Evolutionary conservation across 2,329 filamentous ascomycete species (phyloP), one percentile per base, ranked within the genome.

Genomic region (Botrytis aclada): DNA sequence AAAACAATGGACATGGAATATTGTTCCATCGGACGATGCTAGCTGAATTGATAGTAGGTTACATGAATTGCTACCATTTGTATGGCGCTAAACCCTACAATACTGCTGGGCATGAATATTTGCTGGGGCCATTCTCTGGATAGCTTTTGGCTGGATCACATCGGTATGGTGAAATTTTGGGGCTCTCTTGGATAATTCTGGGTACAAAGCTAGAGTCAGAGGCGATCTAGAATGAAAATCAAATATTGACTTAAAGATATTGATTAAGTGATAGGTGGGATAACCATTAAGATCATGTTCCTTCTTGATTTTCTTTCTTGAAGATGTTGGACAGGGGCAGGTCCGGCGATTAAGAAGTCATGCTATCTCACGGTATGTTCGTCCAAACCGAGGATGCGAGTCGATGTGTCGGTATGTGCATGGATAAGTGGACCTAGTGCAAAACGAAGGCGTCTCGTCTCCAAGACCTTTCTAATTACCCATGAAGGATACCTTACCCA

Each of bases 181-280:
- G n/a, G 4, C 16, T 64, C 20, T 18, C 61, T 45, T 5, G n/a
- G 18, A 41, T 41, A 12, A 1, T 37, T 16, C 29, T 8, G 20
- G 34, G 12, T 9, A 20, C 51, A 20, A 16, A 10, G 14, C 8
- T 16, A 20, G 16, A 41, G 18, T 67, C 34, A n/a, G n/a, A 69
- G 34, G 34, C 64, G 7, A 67, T 54, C n/a, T 41, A 20, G 12
- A 65, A 29, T n/a, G 18, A 22, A 22, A 9, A 18, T 25, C 18
- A 32, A 7, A 25, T 10, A 22, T 56, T 22, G n/a, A 10, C 56
- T 8, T 22, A 22, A 37, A 69, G 18, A 18, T 67, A 8, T 22
- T 14, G 37, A 56, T 69, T 25, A 56, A 56, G 54, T 56, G 45
- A 56, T 69, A 67, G 65, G 47, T 56, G 65, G 47, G 47, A 56